Percentiles rank a stretch among this genome's conserved stretches.
phyloP scores from a whole-genome alignment of 305 asterid genomes.

The Fraxinus greggii region DNA sequence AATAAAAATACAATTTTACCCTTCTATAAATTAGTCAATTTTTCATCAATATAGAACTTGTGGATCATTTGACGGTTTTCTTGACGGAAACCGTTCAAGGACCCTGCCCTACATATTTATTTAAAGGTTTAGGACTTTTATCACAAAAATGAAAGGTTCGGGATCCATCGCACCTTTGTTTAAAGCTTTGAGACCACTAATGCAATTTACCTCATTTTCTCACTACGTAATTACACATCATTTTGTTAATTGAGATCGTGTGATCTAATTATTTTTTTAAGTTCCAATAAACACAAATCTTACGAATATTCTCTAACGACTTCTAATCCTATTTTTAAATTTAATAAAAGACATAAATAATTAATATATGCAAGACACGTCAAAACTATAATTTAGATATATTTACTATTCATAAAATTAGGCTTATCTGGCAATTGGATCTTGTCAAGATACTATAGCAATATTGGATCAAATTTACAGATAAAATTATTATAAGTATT shows the following conservation, averaged over 20 bases:
- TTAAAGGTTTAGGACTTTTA: no score
- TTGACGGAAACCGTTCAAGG: no score
- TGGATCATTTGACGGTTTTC: no score
- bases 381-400: not conserved
- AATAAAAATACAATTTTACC: no score
- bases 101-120: no score
- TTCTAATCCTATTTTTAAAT: not conserved
- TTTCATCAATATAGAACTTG: no score
- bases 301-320: not conserved
- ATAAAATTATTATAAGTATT: not conserved
- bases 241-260: not conserved
- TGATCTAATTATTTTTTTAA: not conserved
- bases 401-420: not conserved
- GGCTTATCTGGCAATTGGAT: not conserved
- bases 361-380: not conserved
- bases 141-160: no score
- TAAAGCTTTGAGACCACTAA: no score
- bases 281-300: not conserved
- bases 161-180: no score
- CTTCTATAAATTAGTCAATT: no score
- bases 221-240: not conserved
- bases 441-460: not conserved
- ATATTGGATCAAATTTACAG: not conserved
- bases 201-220: not conserved
- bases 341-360: not conserved